These are phyloP conservation scores for Coprinopsis sp. DNA, from an alignment of 768 basidiomycete species.

Conservation along the genomic window DNA sequence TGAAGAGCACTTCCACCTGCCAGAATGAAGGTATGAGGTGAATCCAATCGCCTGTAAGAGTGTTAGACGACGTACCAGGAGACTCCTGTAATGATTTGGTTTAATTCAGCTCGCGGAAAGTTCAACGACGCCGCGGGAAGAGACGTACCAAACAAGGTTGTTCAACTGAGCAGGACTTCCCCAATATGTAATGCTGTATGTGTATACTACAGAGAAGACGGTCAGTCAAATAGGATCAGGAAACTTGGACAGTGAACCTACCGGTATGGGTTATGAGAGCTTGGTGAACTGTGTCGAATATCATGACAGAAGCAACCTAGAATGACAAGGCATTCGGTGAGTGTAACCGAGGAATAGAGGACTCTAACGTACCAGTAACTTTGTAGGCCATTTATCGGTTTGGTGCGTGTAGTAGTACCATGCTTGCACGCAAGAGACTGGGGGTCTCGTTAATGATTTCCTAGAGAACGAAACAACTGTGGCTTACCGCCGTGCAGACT, in stretches of 20 bases:
- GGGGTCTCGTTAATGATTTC: neutral
- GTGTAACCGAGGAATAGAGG: neutral
- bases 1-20: conserved; percentile 47
- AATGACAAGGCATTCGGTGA: neutral
- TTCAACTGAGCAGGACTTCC: conserved; percentile 23
- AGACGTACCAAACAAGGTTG: conserved; percentile 38
- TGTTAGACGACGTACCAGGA: conserved; percentile 25
- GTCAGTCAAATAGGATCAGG: neutral
- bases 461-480: neutral
- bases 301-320: conserved; percentile 46
- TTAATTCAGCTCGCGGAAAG: neutral
- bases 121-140: neutral
- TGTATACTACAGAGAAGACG: conserved; percentile 36
- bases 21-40: too few species aligned
- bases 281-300: conserved; percentile 52
- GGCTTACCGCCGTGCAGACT: conserved; percentile 49
- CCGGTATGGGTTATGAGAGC: conserved; percentile 48
- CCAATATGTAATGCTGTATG: conserved; percentile 42
- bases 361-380: conserved; percentile 35
- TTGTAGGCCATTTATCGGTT: conserved; percentile 45
- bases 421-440: conserved; percentile 53
- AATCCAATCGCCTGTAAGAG: too few species aligned
- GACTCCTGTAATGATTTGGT: conserved; percentile 25
- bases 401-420: conserved; percentile 53
- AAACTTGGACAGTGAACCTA: conserved; percentile 15